Evolutionary conservation across 495 filamentous ascomycete species (phyloP), one percentile per base, ranked within the genome.

Genomic region (Aspergillus mulundensis): DNA sequence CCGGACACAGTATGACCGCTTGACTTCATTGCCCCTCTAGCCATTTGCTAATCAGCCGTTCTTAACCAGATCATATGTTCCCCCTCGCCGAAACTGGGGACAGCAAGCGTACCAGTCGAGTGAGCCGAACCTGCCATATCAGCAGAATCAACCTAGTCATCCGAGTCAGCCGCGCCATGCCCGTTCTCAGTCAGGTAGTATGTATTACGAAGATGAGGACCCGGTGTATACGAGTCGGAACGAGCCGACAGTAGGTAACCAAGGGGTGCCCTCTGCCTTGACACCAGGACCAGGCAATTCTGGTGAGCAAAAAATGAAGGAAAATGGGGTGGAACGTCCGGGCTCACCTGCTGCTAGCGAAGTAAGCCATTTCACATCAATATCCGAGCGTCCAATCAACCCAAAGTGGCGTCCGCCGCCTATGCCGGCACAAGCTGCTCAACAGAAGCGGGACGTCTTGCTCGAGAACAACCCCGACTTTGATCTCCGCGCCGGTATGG

Each of bases 191-290:
- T 78, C 80, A 32, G 54, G 54, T 10, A 77, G 78, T 42, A 70
- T 81, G 54, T 97, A 97, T 71, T 96, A 93, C 66, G 94, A 98
- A 80, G 94, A 97, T 67, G 87, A 94, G 18, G 91, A 95, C 54
- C 94, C 94, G 20, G 87, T 86, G 39, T 98, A 97, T 67, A 87
- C 75, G 44, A 78, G 78, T 56, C 66, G 70, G 53, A 69, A 67
- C 45, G 68, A 69, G 25, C 57, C 64, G 5, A 62, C 58, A 36
- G 63, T 45, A 36, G 54, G 56, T 46, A 58, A 64, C 40, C 21
- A 58, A 3, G 48, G 58, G 10, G 21, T 74, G 30, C 73, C 73
- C 12, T 56, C 70, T 38, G 62, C 60, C 46, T 58, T 77, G 48
- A 70, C 67, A 14, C 73, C 73, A 30, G 73, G 73, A n/a, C 73